Percentiles rank a stretch among this genome's conserved stretches.
phyloP scores from a whole-genome alignment of 140 eudicot genomes.

The Flaveria floridana region DNA sequence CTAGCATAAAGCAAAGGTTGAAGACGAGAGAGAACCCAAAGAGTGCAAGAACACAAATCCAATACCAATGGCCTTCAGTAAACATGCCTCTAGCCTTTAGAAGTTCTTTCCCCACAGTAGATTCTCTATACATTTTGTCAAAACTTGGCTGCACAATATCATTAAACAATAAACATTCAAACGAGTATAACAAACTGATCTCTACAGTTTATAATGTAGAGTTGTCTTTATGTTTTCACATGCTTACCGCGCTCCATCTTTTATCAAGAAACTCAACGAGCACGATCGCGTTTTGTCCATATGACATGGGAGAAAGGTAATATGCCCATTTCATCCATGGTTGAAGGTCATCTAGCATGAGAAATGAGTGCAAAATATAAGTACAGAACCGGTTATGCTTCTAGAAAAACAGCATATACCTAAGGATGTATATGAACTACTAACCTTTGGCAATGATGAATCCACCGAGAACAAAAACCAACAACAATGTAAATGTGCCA shows the following conservation, averaged over 20 bases:
- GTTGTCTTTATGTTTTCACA: not conserved
- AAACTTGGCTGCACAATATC: conserved; percentile 42
- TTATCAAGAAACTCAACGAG: conserved; percentile 68
- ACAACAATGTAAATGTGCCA: conserved; percentile 43
- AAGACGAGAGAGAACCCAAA: conserved; percentile 68
- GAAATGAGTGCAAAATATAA: not conserved
- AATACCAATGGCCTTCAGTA: conserved; percentile 61
- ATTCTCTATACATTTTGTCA: conserved; percentile 40
- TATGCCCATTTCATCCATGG: conserved; percentile 89
- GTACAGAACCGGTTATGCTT: not conserved
- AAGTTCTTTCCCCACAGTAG: conserved; percentile 62
- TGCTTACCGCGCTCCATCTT: conserved; percentile 67
- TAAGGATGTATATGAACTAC: conserved; percentile 6
- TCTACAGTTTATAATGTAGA: too few relatives aligned
- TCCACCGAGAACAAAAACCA: conserved; percentile 58
- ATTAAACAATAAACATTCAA: not conserved
- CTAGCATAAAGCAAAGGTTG: conserved; percentile 60
- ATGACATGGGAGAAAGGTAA: conserved; percentile 78
- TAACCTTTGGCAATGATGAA: conserved; percentile 58
- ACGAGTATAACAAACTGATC: not conserved
- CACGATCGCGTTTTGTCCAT: conserved; percentile 76
- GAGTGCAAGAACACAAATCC: conserved; percentile 71
- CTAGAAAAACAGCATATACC: not conserved
- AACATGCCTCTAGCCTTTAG: conserved; percentile 63
- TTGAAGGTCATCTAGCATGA: conserved; percentile 56